phyloP scores from a whole-genome alignment of 139 green algal genomes.

The Tetradesmus lagerheimii region DNA sequence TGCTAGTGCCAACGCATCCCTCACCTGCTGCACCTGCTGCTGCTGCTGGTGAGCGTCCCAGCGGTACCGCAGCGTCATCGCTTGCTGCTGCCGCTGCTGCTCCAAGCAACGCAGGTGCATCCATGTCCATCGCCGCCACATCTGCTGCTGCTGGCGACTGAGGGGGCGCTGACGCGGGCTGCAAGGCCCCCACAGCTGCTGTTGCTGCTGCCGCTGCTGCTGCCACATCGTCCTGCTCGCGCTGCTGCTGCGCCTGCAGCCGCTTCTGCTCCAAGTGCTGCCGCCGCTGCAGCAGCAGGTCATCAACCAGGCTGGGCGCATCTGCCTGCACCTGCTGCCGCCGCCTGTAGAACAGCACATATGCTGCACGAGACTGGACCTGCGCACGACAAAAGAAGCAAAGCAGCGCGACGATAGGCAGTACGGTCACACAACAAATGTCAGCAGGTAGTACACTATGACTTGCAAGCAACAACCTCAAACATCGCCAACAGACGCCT shows the following conservation, averaged over 20 bases:
- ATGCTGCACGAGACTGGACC: conserved; percentile 76
- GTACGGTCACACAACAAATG: background rate
- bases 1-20: background rate
- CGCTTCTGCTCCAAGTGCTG: conserved; percentile 30
- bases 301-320: conserved; percentile 25
- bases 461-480: too few species aligned
- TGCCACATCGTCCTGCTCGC: conserved; percentile 2
- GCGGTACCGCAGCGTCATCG: background rate
- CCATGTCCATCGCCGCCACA: conserved; percentile 18
- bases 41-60: background rate
- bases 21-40: background rate
- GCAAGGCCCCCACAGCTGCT: background rate
- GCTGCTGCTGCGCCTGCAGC: conserved; percentile 17
- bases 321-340: conserved; percentile 52
- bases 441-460: background rate
- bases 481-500: too few species aligned
- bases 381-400: conserved; percentile 15
- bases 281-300: conserved; percentile 41
- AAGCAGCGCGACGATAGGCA: background rate
- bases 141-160: background rate
- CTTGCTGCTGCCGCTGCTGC: conserved; percentile 5
- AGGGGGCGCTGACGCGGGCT: background rate
- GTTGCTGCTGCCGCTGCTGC: background rate
- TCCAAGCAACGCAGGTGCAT: background rate
- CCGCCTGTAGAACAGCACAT: conserved; percentile 96